A percentile compares a stretch with the other conserved stretches of the same genome.
Evolutionary conservation across 441 rosid genomes (phyloP).

Genomic region (Bruguiera hainesii): DNA sequence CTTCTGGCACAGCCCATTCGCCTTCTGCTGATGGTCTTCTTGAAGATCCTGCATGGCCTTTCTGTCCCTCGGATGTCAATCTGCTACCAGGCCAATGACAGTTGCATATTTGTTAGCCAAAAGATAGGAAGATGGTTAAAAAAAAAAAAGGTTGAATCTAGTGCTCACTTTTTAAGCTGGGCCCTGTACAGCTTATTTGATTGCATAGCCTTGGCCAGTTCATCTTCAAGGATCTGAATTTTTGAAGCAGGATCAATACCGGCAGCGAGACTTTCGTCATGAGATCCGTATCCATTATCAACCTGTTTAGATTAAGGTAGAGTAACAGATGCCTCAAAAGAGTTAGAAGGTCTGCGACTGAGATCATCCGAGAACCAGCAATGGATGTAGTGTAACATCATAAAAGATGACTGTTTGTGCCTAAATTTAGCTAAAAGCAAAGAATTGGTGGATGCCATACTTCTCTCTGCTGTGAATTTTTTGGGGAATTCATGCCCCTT

Average conservation of each 20-base stretch:
- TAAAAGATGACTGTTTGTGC: neutral
- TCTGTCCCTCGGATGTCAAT: slow-evolving; percentile 27
- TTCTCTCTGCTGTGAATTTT: slow-evolving; percentile 26
- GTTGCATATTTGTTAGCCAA: neutral
- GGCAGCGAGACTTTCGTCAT: slow-evolving; percentile 17
- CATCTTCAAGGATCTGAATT: slow-evolving; percentile 35
- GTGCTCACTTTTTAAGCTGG: slow-evolving; percentile 36
- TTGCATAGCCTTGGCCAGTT: slow-evolving; percentile 33
- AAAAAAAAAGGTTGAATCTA: neutral
- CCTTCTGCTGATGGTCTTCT: slow-evolving; percentile 33
- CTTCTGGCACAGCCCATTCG: slow-evolving; percentile 37
- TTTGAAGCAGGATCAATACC: slow-evolving; percentile 28
- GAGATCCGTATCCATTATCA: slow-evolving; percentile 11
- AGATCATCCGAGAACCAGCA: too few species aligned
- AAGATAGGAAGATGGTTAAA: too few species aligned
- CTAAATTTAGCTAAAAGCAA: neutral
- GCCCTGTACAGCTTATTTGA: slow-evolving; percentile 30
- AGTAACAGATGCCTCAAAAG: slow-evolving; percentile 1
- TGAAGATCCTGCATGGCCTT: slow-evolving; percentile 23
- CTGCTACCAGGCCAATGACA: slow-evolving; percentile 21
- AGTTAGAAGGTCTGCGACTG: neutral
- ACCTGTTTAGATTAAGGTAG: slow-evolving; percentile 23
- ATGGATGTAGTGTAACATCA: too few species aligned
- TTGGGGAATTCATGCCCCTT: slow-evolving; percentile 8
- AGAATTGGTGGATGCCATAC: slow-evolving; percentile 19